phyloP scores from a whole-genome alignment of 257 asterid species.

The Solanum paucissectum region DNA sequence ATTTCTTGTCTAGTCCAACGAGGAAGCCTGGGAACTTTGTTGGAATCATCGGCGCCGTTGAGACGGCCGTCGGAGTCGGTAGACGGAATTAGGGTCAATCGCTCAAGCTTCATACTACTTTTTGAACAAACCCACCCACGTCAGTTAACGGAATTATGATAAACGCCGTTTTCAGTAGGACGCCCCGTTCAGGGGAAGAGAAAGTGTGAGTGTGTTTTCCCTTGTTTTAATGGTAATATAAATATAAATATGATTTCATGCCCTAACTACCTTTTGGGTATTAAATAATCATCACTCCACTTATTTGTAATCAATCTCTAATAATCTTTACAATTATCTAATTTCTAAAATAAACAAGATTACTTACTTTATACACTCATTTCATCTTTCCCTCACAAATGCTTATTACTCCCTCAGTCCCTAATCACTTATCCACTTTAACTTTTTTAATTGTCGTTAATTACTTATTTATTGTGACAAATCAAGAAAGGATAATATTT shows the following conservation, averaged over 20 bases:
- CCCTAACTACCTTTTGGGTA: background rate
- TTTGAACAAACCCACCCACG: background rate
- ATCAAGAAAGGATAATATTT: too few species aligned
- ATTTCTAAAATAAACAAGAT: background rate
- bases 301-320: background rate
- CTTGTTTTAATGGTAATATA: background rate
- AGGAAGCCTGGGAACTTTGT: slow-evolving; percentile 58
- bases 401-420: background rate
- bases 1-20: slow-evolving; percentile 94
- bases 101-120: slow-evolving; percentile 49
- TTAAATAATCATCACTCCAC: background rate
- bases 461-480: too few species aligned
- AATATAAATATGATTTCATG: background rate
- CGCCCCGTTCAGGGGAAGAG: background rate
- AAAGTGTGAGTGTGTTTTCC: background rate
- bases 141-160: background rate
- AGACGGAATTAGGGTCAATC: slow-evolving; percentile 36
- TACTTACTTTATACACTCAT: background rate
- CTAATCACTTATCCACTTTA: too few species aligned
- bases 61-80: slow-evolving; percentile 43
- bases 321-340: background rate
- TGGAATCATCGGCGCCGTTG: slow-evolving; percentile 39
- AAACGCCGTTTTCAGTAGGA: slow-evolving; percentile 1
- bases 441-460: too few species aligned
- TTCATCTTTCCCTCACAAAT: background rate